phyloP scores from a whole-genome alignment of 768 basidiomycete genomes.

The Phlebiopsis flavidoalba region DNA sequence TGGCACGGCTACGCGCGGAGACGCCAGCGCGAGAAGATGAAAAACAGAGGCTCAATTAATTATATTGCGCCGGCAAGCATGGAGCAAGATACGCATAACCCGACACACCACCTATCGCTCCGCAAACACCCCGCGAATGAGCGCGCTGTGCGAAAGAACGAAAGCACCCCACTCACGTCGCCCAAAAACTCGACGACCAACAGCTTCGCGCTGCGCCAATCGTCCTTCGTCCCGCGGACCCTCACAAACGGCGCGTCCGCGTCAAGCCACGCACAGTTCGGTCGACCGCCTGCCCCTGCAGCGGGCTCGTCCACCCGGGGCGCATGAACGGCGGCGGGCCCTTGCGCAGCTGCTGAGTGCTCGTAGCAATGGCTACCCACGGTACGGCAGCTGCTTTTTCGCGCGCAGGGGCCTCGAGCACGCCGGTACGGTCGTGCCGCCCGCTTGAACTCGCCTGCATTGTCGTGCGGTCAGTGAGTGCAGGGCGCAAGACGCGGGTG shows the following conservation, averaged over 20 bases:
- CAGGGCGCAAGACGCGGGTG: neutral
- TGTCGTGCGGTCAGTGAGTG: neutral
- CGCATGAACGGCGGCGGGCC: constrained; percentile 26
- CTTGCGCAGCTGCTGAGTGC: constrained; percentile 21
- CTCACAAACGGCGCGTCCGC: constrained; percentile 17
- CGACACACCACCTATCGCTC: constrained; percentile 17
- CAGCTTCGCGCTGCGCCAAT: constrained; percentile 22
- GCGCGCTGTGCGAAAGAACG: neutral
- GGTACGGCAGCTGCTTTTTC: constrained; percentile 19
- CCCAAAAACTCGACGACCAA: constrained; percentile 28
- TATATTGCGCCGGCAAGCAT: neutral
- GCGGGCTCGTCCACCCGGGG: constrained; percentile 26
- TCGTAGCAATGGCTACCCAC: constrained; percentile 24
- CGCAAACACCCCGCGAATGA: neutral
- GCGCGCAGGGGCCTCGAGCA: constrained; percentile 22
- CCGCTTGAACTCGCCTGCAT: constrained; percentile 19
- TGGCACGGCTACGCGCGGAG: constrained; percentile 22
- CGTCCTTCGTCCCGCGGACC: constrained; percentile 21
- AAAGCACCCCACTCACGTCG: constrained; percentile 20
- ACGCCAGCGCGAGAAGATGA: no score
- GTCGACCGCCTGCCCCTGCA: constrained; percentile 21
- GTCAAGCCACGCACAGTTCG: constrained; percentile 26
- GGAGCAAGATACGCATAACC: constrained; percentile 5
- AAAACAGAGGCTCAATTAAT: neutral
- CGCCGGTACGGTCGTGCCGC: constrained; percentile 20